Percentiles rank a stretch among this genome's conserved stretches.
Evolutionary conservation across 305 asterid genomes (phyloP).

Genomic region (Fraxinus ornus): DNA sequence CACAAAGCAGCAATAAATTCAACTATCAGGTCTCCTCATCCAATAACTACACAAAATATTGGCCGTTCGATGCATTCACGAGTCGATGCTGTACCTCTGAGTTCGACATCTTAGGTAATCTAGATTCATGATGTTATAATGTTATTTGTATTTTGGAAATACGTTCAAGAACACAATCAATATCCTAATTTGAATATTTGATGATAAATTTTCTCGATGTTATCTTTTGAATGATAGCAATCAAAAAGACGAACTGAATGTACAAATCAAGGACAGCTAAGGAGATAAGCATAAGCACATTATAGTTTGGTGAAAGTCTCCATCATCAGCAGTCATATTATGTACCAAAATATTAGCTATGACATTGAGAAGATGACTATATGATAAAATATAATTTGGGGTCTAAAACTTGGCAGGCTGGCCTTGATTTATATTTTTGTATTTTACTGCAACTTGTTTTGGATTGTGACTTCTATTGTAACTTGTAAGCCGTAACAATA

Average conservation of each 20-base stretch:
- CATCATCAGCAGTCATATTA: constrained; percentile 26
- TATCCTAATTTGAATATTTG: not conserved
- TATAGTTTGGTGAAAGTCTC: constrained; percentile 32
- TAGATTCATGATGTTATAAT: not conserved
- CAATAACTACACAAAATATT: not conserved
- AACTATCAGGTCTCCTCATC: not conserved
- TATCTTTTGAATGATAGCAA: not conserved
- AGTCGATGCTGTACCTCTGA: not conserved
- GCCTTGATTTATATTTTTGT: not conserved
- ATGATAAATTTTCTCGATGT: not conserved
- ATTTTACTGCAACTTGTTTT: constrained; percentile 6
- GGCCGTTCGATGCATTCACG: not conserved
- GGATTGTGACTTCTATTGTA: too few species aligned
- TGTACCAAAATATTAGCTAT: constrained; percentile 8
- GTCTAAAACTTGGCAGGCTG: not conserved
- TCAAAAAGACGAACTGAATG: not conserved
- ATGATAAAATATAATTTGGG: constrained; percentile 7
- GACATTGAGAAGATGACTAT: not conserved
- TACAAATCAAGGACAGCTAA: not conserved
- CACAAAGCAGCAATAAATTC: not conserved
- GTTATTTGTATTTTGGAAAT: not conserved
- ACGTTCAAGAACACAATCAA: not conserved
- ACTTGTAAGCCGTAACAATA: not conserved
- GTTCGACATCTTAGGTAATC: not conserved
- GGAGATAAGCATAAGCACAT: constrained; percentile 18